phyloP scores from a whole-genome alignment of 2,329 filamentous ascomycete species.

The Verticillium albo-atrum region DNA sequence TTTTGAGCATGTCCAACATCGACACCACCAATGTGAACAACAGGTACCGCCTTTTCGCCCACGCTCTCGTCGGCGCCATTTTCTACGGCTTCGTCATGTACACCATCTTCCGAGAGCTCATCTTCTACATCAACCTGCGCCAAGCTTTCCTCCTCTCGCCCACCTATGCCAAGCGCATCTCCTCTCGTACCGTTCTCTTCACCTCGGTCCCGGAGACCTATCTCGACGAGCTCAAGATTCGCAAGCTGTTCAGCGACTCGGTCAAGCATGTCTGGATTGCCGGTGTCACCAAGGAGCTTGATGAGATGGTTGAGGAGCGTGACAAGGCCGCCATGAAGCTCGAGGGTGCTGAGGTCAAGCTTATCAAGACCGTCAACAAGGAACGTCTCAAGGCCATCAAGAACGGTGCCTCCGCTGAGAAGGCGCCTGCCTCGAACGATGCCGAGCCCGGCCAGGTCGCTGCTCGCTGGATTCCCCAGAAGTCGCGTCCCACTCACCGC shows the following conservation, averaged over 20 bases:
- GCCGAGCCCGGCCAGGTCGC: constrained; percentile 62
- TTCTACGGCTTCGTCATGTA: constrained; percentile 88
- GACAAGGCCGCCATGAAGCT: constrained; percentile 76
- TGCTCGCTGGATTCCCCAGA: constrained; percentile 67
- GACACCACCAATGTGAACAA: constrained; percentile 39
- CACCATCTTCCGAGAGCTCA: constrained; percentile 78
- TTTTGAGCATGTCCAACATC: constrained; percentile 77
- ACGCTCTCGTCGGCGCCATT: constrained; percentile 74
- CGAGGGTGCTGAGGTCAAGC: constrained; percentile 79
- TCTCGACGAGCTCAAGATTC: constrained; percentile 70
- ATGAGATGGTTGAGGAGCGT: constrained; percentile 76
- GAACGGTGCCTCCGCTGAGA: constrained; percentile 44
- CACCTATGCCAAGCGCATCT: constrained; percentile 77
- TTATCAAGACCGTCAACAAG: constrained; percentile 75
- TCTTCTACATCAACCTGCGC: constrained; percentile 88
- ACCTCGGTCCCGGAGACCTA: constrained; percentile 78
- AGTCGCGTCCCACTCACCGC: constrained; percentile 73
- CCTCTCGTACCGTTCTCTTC: constrained; percentile 85
- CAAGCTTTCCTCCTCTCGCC: constrained; percentile 89
- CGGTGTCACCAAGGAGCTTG: constrained; percentile 70
- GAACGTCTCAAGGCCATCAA: constrained; percentile 64
- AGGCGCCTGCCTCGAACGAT: constrained; percentile 51
- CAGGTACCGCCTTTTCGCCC: constrained; percentile 71
- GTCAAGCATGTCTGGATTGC: constrained; percentile 84
- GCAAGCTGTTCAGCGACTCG: constrained; percentile 74